These are phyloP conservation scores for Carallia pectinifolia DNA, from an alignment of 345 rosid species.

Conservation along the genomic window DNA sequence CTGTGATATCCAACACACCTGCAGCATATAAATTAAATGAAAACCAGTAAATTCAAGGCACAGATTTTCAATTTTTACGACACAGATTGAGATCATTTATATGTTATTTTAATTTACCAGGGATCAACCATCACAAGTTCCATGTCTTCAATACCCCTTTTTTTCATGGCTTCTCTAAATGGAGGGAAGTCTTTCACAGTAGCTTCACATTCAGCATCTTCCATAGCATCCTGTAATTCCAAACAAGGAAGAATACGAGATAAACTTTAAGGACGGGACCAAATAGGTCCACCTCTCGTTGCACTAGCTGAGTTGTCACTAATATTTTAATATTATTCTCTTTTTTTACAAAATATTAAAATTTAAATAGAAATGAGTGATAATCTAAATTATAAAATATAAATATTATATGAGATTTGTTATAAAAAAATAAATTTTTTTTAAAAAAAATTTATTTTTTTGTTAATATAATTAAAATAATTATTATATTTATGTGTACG, in stretches of 20 bases:
- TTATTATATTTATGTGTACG: too few relatives aligned
- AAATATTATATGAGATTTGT: too few relatives aligned
- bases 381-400: too few relatives aligned
- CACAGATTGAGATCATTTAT: not conserved
- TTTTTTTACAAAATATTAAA: too few relatives aligned
- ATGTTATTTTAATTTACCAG: conserved; percentile 47
- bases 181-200: conserved; percentile 75
- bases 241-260: conserved; percentile 9
- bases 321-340: too few relatives aligned
- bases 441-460: too few relatives aligned
- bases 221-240: conserved; percentile 62
- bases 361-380: too few relatives aligned
- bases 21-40: conserved; percentile 17
- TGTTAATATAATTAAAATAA: too few relatives aligned
- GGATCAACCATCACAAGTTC: conserved; percentile 92
- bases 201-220: conserved; percentile 93
- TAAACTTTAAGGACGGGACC: not conserved
- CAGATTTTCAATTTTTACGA: conserved; percentile 11
- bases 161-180: conserved; percentile 83
- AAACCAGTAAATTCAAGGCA: conserved; percentile 5
- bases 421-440: too few relatives aligned
- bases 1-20: conserved; percentile 88
- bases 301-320: too few relatives aligned
- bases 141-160: conserved; percentile 91
- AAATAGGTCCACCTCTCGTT: too few relatives aligned